These are phyloP conservation scores for Lyophyllum shimeji DNA, from an alignment of 768 basidiomycete genomes.

Conservation along the genomic window DNA sequence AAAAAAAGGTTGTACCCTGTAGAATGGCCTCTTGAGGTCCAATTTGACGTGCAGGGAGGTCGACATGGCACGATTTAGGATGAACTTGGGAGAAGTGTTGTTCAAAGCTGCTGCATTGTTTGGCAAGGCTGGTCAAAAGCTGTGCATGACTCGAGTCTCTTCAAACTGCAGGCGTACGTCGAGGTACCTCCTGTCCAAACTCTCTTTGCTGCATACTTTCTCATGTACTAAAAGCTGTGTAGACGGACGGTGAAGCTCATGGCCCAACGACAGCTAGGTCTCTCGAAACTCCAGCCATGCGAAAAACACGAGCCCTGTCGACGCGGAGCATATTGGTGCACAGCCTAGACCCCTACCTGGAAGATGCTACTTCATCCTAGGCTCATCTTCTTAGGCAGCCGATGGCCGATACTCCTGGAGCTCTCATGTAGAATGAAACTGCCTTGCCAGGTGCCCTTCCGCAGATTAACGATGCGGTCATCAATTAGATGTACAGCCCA, in stretches of 20 bases:
- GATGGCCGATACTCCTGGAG: neutral
- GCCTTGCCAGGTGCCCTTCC: neutral
- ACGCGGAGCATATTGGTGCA: neutral
- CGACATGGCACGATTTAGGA: no score
- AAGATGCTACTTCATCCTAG: neutral
- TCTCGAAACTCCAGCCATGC: neutral
- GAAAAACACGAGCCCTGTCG: neutral
- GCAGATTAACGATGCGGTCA: neutral
- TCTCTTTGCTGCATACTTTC: neutral
- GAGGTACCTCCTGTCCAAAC: no score
- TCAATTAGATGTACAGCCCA: neutral
- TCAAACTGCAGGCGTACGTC: no score
- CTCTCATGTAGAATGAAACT: neutral
- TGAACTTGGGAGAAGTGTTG: no score
- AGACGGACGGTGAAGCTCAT: neutral
- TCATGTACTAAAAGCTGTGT: neutral
- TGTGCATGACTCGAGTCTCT: no score
- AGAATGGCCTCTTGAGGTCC: no score
- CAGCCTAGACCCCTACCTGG: neutral
- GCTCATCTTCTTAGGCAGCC: neutral
- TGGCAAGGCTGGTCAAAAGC: no score
- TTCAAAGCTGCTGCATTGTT: no score
- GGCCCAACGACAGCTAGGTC: neutral
- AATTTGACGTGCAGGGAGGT: no score
- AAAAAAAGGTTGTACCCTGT: no score